Percentiles rank a stretch among this genome's conserved stretches.
phyloP scores from a whole-genome alignment of 768 basidiomycete species.

The Leccinum ochraceum region DNA sequence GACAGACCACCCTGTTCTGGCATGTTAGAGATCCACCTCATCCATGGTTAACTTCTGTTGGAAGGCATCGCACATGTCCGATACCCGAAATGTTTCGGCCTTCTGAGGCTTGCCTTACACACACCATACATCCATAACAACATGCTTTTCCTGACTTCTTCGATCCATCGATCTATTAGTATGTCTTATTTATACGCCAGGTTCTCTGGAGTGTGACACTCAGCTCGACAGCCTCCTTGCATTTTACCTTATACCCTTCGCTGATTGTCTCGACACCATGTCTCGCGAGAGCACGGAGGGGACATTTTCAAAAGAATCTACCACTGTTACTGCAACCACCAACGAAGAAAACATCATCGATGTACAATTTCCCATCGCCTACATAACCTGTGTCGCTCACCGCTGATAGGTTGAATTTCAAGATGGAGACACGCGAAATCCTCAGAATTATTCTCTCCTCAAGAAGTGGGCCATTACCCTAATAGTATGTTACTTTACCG shows the following conservation, averaged over 20 bases:
- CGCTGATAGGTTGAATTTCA: slow-evolving; percentile 40
- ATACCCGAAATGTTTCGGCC: not conserved
- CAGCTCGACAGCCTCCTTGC: not conserved
- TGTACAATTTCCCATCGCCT: slow-evolving; percentile 5
- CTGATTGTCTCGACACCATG: slow-evolving; percentile 9
- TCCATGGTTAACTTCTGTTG: slow-evolving; percentile 1
- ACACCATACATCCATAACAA: not conserved
- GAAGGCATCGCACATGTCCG: not conserved
- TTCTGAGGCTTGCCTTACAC: not conserved
- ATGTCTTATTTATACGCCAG: slow-evolving; percentile 17
- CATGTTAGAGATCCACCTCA: not conserved
- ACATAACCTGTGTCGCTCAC: slow-evolving; percentile 4
- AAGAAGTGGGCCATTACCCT: slow-evolving; percentile 45
- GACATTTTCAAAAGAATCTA: slow-evolving; percentile 1
- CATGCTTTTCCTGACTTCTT: slow-evolving; percentile 5
- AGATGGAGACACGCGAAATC: slow-evolving; percentile 40
- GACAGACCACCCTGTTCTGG: not conserved
- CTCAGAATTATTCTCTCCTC: slow-evolving; percentile 35
- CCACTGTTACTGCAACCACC: not conserved
- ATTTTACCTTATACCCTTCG: not conserved
- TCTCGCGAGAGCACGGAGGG: slow-evolving; percentile 7
- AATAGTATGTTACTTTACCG: slow-evolving; percentile 27
- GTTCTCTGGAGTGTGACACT: not conserved
- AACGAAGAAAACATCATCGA: slow-evolving; percentile 11
- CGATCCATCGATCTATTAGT: slow-evolving; percentile 4